Evolutionary conservation across 768 basidiomycete genomes (phyloP).

Genomic region (Podaxis carcinomalis): DNA sequence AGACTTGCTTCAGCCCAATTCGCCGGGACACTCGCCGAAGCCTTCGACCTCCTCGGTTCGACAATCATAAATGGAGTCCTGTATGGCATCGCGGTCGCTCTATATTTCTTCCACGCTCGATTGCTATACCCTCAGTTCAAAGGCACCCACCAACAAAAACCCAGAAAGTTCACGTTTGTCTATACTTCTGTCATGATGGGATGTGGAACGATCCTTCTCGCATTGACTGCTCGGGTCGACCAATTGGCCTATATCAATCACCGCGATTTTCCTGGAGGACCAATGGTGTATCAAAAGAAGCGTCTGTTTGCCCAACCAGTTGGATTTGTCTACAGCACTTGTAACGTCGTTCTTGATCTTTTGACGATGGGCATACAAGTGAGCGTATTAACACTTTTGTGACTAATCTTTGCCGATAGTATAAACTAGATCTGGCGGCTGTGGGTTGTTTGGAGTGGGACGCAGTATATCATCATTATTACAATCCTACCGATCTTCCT

Average conservation of each 20-base stretch:
- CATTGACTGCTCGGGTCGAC: background rate
- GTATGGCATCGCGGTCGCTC: background rate
- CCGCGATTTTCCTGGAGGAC: background rate
- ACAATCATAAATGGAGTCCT: background rate
- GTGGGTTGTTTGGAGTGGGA: background rate
- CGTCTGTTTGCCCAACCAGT: background rate
- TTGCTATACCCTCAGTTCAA: background rate
- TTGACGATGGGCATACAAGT: background rate
- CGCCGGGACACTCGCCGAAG: background rate
- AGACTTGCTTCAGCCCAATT: too few relatives aligned
- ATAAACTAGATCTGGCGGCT: background rate
- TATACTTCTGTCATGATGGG: background rate
- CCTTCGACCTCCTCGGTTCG: background rate
- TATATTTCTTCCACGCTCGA: background rate
- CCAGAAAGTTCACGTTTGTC: background rate
- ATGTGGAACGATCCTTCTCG: background rate
- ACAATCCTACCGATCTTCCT: background rate
- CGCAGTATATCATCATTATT: background rate
- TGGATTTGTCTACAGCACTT: background rate
- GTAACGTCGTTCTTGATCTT: background rate
- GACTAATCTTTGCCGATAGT: background rate
- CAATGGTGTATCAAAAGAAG: background rate
- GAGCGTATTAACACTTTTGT: background rate
- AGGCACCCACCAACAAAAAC: background rate
- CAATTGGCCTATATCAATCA: background rate